Base-by-base conservation (phyloP, 768 basidiomycete genomes). In the Kwoniella dendrophila region DNA sequence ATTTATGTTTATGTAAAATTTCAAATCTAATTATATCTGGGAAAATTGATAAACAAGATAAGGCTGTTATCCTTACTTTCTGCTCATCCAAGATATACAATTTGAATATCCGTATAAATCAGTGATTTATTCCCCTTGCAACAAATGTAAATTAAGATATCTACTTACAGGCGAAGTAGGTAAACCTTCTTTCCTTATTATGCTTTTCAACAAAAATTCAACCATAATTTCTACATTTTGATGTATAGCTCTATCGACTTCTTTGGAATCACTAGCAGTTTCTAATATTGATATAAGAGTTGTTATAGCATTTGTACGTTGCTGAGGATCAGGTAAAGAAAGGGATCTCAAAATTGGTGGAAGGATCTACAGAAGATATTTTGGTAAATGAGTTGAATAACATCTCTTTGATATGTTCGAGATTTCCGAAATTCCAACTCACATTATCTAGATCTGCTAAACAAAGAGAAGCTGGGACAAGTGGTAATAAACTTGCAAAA, bases 271-370 rank as follows among this genome's bases (percentile, higher is more conserved):
- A 10, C 85, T 81, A 0, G 85, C 84, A 41, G 74, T 73, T 47
- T 86, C 84, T 7, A 90, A 86, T 5, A 90, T 86, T 0, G 86
- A 83, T 8, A 86, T 83, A 36, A 98, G 83, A 8, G 87, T 88
- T 55, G 89, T 86, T 58, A 97, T 89, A 50, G 93, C 87, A 79
- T 88, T 87, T 16, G 84, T 83, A 24, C 91, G 87, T 62, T 94
- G 86, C 27, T 85, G 83, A 8, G 84, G 78, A 74, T 92, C 87
- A 3, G 87, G 85, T 3, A 96, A 80, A 41, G 90, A 86, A 18
- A 98, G 84, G 3, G 91, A 89, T 16, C 89, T 89, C 43, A 99
- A 81, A 4, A 99, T 82, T 14, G 97, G 83, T 0, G 96, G 93
- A 67, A 97, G 85, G 12, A 98, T 84, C 94, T 98, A 69, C 2